These are phyloP conservation scores for Coemansia sp. DNA, from an alignment of 192 early-diverging fungal genomes.

Conservation along the genomic window DNA sequence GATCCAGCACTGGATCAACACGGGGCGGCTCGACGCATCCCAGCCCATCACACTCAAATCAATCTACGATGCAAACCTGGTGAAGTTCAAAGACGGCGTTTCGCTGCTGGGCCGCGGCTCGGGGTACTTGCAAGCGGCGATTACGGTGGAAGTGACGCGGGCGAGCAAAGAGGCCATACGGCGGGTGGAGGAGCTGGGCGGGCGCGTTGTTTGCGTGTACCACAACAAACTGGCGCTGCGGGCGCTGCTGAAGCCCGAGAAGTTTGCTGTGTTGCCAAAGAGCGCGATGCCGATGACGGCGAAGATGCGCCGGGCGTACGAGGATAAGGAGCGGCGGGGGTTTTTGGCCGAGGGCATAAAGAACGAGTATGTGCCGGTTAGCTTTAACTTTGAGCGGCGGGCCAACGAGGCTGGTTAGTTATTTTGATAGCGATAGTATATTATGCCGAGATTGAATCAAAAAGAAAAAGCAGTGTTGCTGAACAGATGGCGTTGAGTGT, in stretches of 20 bases:
- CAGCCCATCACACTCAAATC: slow-evolving; percentile 79
- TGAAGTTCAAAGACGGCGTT: slow-evolving; percentile 76
- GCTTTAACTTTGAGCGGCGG: slow-evolving; percentile 43
- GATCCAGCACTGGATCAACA: slow-evolving; percentile 89
- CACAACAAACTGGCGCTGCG: slow-evolving; percentile 72
- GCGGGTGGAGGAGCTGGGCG: slow-evolving; percentile 78
- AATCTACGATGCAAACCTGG: slow-evolving; percentile 40
- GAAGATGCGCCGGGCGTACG: slow-evolving; percentile 64
- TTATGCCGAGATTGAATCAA: too few species aligned
- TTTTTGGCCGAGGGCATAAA: slow-evolving; percentile 63
- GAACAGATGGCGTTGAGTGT: too few species aligned
- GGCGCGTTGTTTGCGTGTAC: slow-evolving; percentile 78
- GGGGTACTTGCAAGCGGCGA: slow-evolving; percentile 67
- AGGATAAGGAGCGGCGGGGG: slow-evolving; percentile 67
- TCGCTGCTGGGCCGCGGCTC: slow-evolving; percentile 79
- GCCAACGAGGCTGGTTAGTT: not conserved
- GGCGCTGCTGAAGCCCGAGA: slow-evolving; percentile 76
- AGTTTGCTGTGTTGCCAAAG: slow-evolving; percentile 68
- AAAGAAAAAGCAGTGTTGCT: too few species aligned
- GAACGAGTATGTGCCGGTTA: slow-evolving; percentile 29
- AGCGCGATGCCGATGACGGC: slow-evolving; percentile 64
- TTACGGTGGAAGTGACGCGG: slow-evolving; percentile 83
- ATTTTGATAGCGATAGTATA: too few species aligned
- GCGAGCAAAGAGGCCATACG: slow-evolving; percentile 77
- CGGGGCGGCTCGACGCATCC: slow-evolving; percentile 74